A percentile compares a stretch with the other conserved stretches of the same genome.
Evolutionary conservation across 768 basidiomycete genomes (phyloP).

Genomic region (Boletus pseudo-olivaceus): DNA sequence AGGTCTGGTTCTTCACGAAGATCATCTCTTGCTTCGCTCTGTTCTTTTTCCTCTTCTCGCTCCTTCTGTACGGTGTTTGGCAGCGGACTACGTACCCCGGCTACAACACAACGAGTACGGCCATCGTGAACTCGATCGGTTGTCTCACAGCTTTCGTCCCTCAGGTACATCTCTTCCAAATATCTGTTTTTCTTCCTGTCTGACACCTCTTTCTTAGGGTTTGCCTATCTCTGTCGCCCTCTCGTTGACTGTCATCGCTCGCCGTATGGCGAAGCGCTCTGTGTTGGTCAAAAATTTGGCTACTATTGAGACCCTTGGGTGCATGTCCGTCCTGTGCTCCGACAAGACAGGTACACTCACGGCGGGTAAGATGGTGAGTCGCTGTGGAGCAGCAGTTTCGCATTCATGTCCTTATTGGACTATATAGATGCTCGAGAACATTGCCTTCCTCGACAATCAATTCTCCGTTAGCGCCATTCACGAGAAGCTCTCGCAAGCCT

Average conservation of each 20-base stretch:
- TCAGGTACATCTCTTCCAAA: constrained; percentile 25
- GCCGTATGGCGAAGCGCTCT: constrained; percentile 45
- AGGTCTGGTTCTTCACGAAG: constrained; percentile 50
- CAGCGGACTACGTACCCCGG: constrained; percentile 30
- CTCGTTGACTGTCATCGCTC: constrained; percentile 45
- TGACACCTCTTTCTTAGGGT: constrained; percentile 22
- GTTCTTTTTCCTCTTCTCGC: constrained; percentile 38
- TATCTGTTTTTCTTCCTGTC: not conserved
- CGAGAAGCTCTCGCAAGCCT: constrained; percentile 4
- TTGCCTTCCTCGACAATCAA: constrained; percentile 35
- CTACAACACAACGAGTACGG: constrained; percentile 30
- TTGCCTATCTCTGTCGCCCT: constrained; percentile 43
- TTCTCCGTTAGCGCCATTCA: constrained; percentile 16
- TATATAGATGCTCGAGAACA: constrained; percentile 35
- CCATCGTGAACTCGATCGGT: constrained; percentile 37
- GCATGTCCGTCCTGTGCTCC: constrained; percentile 48
- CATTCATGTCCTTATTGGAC: not conserved
- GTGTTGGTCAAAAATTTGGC: constrained; percentile 48
- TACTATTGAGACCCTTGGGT: constrained; percentile 51
- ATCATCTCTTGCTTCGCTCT: constrained; percentile 41
- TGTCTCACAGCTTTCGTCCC: constrained; percentile 40
- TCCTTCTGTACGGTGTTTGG: constrained; percentile 42
- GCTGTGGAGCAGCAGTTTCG: too few species aligned
- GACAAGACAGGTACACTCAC: constrained; percentile 55
- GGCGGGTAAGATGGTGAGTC: constrained; percentile 41